Conservation (phyloP, 1,284 basidiomycete species). For the Irpex sp. region DNA sequence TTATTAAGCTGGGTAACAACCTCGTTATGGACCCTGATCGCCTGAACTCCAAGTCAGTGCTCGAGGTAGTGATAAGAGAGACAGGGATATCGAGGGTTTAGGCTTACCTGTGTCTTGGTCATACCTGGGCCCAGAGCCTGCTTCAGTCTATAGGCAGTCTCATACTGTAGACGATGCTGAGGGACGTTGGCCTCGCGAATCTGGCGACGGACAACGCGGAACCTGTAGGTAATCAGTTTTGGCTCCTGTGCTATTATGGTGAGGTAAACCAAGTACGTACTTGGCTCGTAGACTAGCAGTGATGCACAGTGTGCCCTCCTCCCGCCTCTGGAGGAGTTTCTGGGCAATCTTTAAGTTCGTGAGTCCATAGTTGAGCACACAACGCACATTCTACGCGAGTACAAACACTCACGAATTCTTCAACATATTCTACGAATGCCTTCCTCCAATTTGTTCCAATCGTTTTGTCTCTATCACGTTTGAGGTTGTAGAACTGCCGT, state of each 20-base stretch:
- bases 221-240: not conserved
- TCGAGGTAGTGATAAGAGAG: not conserved
- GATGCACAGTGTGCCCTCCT: not conserved
- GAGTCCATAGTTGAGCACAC: not conserved
- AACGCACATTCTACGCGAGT: not conserved
- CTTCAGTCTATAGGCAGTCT: not conserved
- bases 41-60: not conserved
- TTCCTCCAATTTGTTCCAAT: not conserved
- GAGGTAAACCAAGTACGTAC: not conserved
- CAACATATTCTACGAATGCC: not conserved
- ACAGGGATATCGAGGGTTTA: not conserved
- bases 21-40: not conserved
- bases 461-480: not conserved
- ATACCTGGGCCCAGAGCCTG: not conserved
- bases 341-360: not conserved
- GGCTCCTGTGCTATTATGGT: not conserved
- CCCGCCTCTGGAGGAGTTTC: not conserved
- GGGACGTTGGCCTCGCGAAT: not conserved
- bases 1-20: not conserved
- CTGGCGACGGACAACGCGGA: not conserved
- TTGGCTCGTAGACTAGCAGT: not conserved
- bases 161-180: not conserved
- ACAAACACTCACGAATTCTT: not conserved
- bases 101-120: not conserved
- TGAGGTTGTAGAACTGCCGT: not conserved